A percentile compares a stretch with the other conserved stretches of the same genome.
phyloP scores from a whole-genome alignment of 345 rosid genomes.

The Combretum micranthum region DNA sequence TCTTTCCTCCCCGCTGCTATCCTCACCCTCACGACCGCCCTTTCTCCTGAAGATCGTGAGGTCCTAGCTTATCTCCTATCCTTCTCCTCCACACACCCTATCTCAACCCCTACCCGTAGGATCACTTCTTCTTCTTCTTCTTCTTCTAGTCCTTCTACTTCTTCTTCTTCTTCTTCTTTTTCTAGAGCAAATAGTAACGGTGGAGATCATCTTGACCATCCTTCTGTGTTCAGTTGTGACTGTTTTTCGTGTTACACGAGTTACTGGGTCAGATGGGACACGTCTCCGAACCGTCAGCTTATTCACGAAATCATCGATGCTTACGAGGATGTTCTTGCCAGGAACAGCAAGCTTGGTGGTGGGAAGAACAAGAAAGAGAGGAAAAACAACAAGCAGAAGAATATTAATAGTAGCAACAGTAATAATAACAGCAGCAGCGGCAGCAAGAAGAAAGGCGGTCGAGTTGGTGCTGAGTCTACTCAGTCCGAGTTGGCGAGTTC shows the following conservation, averaged over 20 bases:
- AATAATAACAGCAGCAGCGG: no score
- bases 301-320: slow-evolving; percentile 80
- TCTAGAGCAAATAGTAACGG: background rate
- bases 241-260: slow-evolving; percentile 75
- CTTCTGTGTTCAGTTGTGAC: slow-evolving; percentile 54
- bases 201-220: slow-evolving; percentile 22
- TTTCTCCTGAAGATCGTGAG: slow-evolving; percentile 52
- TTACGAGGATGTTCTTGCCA: slow-evolving; percentile 39
- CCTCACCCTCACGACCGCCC: slow-evolving; percentile 55
- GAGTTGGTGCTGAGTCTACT: slow-evolving; percentile 21
- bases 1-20: slow-evolving; percentile 66
- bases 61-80: slow-evolving; percentile 35
- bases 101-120: background rate
- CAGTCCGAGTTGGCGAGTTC: background rate
- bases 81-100: slow-evolving; percentile 17
- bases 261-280: slow-evolving; percentile 83
- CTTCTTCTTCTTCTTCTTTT: background rate
- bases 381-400: slow-evolving; percentile 6
- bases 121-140: background rate
- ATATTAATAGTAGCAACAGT: slow-evolving; percentile 25
- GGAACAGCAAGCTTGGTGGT: no score
- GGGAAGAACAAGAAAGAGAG: slow-evolving; percentile 12
- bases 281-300: slow-evolving; percentile 68
- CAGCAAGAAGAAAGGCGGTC: slow-evolving; percentile 13
- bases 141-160: no score